Evolutionary conservation across 148 eudicot genomes (phyloP).

Genomic region (Camellia japonica): DNA sequence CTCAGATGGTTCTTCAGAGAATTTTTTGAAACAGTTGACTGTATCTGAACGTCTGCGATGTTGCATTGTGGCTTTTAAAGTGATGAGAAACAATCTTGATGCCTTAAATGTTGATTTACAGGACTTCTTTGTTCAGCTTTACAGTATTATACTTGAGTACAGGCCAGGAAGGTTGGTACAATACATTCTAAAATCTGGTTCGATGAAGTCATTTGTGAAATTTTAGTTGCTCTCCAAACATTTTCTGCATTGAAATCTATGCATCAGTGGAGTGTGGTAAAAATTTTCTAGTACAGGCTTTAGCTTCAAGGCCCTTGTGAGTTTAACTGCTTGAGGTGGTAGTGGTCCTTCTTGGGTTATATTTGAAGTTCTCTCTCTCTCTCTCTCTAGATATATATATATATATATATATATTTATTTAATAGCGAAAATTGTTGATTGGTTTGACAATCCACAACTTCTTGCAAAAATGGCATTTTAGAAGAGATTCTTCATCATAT

Average conservation of each 20-base stretch:
- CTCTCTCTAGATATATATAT: too few relatives aligned
- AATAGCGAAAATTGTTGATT: too few relatives aligned
- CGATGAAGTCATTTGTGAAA: background rate
- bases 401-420: background rate
- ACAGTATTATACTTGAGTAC: constrained; percentile 75
- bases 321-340: background rate
- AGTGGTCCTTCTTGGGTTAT: background rate
- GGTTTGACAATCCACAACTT: background rate
- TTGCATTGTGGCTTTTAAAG: constrained; percentile 93
- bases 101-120: constrained; percentile 91
- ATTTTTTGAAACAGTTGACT: constrained; percentile 40
- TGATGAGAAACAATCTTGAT: constrained; percentile 93
- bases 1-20: constrained; percentile 31
- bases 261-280: background rate
- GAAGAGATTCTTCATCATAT: background rate
- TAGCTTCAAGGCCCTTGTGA: background rate
- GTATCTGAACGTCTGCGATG: constrained; percentile 84
- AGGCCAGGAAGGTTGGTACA: constrained; percentile 79
- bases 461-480: background rate
- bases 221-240: background rate
- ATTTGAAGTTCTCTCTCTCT: background rate
- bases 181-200: background rate
- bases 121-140: constrained; percentile 83
- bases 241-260: background rate
- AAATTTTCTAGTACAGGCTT: background rate